phyloP scores from a whole-genome alignment of 345 rosid genomes.

The Nephelium lappaceum region DNA sequence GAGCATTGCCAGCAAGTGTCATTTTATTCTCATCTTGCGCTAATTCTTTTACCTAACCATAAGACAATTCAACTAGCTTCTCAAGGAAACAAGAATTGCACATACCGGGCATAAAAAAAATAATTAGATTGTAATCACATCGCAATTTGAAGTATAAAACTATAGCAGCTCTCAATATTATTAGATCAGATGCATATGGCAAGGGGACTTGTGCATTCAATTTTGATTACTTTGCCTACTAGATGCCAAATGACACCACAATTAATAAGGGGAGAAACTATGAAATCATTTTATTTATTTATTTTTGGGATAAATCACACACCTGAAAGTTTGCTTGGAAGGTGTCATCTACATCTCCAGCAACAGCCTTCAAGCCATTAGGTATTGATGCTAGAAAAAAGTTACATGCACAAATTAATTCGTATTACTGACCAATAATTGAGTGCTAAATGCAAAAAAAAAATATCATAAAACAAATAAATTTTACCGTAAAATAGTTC shows the following conservation, averaged over 20 bases:
- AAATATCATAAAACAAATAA: neutral
- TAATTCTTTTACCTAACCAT: constrained; percentile 60
- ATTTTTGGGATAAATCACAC: constrained; percentile 16
- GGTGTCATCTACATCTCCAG: constrained; percentile 56
- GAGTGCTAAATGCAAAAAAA: neutral
- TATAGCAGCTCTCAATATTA: neutral
- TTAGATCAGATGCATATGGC: neutral
- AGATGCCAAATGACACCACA: neutral
- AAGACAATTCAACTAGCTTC: constrained; percentile 13
- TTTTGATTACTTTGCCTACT: neutral
- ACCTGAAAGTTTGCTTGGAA: constrained; percentile 53
- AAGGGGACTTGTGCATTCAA: neutral
- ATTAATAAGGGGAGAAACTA: neutral
- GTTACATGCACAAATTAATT: constrained; percentile 12
- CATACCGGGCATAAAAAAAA: neutral
- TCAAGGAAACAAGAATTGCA: constrained; percentile 3
- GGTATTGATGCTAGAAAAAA: constrained; percentile 41
- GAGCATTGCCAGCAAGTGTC: constrained; percentile 30
- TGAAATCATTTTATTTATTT: neutral
- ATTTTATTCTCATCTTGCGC: constrained; percentile 40
- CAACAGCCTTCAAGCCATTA: constrained; percentile 28
- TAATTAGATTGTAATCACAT: neutral
- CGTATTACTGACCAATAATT: constrained; percentile 5
- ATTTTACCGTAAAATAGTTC: too few relatives aligned
- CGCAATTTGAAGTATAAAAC: neutral